Conservation (phyloP, 192 early-diverging fungal species). For the Chytriomyces hyalinus region DNA sequence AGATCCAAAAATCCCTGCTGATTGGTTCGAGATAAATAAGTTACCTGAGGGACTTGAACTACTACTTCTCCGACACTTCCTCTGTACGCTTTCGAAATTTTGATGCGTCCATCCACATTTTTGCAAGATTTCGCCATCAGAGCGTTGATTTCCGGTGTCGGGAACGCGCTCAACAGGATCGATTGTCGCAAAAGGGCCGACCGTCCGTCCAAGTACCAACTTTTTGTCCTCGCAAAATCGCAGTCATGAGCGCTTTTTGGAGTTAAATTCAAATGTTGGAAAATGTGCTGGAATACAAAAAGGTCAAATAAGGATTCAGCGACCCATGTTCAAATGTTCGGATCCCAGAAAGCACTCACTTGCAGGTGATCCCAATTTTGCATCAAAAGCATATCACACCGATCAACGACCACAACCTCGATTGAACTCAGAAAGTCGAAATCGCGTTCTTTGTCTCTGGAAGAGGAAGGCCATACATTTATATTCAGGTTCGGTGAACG, state of each 20-base stretch:
- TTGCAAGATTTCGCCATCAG: conserved; percentile 60
- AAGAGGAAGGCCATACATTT: conserved; percentile 3
- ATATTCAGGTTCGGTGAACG: background rate
- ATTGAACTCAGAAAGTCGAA: conserved; percentile 91
- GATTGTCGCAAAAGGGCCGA: conserved; percentile 89
- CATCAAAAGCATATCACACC: conserved; percentile 87
- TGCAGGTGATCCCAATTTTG: conserved; percentile 98
- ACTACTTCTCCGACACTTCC: conserved; percentile 83
- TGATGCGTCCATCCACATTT: conserved; percentile 70
- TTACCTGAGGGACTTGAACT: conserved; percentile 75
- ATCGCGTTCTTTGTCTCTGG: conserved; percentile 63
- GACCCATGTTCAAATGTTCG: too few species aligned
- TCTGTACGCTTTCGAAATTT: conserved; percentile 48
- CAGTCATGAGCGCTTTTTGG: conserved; percentile 92
- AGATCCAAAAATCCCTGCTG: background rate
- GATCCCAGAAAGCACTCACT: conserved; percentile 45
- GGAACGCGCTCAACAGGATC: conserved; percentile 78
- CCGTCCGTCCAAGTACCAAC: conserved; percentile 84
- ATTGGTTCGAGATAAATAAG: background rate
- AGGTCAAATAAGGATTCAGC: background rate
- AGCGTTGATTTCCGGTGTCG: conserved; percentile 90
- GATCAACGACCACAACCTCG: conserved; percentile 87
- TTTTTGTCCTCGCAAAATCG: conserved; percentile 91
- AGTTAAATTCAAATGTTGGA: conserved; percentile 82
- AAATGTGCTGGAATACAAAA: conserved; percentile 64